Evolutionary conservation across 306 rosid species (phyloP).

Genomic region (Rubus parviflorus): DNA sequence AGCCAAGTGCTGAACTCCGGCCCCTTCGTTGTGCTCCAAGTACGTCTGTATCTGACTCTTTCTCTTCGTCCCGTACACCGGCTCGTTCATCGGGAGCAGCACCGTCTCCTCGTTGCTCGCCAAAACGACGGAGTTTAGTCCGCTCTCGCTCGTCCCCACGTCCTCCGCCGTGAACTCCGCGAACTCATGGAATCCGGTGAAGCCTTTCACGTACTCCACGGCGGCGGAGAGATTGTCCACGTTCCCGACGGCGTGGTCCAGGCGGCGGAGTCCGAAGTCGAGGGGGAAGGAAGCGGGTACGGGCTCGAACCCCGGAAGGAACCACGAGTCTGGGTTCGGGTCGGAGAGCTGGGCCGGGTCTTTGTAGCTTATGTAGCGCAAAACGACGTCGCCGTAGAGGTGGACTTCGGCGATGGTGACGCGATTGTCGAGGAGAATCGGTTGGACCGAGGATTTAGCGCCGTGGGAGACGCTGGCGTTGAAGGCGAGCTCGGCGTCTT

Average conservation of each 20-base stretch:
- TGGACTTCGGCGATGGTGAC: conserved; percentile 57
- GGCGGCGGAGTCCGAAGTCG: conserved; percentile 71
- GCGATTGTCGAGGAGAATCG: conserved; percentile 46
- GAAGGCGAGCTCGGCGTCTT: conserved; percentile 66
- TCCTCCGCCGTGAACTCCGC: conserved; percentile 97
- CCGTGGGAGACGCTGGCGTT: conserved; percentile 56
- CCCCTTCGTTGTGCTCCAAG: conserved; percentile 90
- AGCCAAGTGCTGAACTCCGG: conserved; percentile 88
- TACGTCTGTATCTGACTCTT: conserved; percentile 94
- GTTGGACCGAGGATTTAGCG: conserved; percentile 46
- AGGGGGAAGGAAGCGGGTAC: conserved; percentile 40
- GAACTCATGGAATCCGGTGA: conserved; percentile 87
- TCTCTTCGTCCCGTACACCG: conserved; percentile 82
- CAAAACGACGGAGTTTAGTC: conserved; percentile 73
- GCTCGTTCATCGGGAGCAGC: conserved; percentile 78
- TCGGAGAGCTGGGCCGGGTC: conserved; percentile 8
- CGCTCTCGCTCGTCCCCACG: conserved; percentile 86
- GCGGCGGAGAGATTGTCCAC: conserved; percentile 56
- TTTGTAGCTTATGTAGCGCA: conserved; percentile 71
- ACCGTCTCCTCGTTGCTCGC: conserved; percentile 79
- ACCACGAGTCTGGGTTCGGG: conserved; percentile 38
- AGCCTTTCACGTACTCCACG: conserved; percentile 47
- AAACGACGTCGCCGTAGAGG: conserved; percentile 85
- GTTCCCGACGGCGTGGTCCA: conserved; percentile 95
- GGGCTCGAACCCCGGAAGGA: conserved; percentile 71